phyloP scores from a whole-genome alignment of 1,139 yeast species.

The Diutina scorzettiae region DNA sequence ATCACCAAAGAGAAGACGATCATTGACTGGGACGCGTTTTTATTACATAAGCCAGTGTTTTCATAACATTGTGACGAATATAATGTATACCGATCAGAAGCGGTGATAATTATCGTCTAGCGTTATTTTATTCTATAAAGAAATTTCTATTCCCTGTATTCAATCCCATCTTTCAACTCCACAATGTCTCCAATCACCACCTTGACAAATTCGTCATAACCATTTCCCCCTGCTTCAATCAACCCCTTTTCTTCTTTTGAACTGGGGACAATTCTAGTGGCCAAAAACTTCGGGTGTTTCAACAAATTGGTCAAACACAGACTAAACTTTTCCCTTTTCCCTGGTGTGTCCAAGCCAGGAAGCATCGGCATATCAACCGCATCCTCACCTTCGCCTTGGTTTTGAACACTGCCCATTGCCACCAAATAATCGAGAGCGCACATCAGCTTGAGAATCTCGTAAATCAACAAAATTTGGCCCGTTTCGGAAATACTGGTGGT shows the following conservation, averaged over 20 bases:
- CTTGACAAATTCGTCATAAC: slow-evolving; percentile 31
- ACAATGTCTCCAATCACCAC: slow-evolving; percentile 42
- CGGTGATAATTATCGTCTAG: too few species aligned
- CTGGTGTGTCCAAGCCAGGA: slow-evolving; percentile 50
- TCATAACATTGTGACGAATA: too few species aligned
- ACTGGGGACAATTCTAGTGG: slow-evolving; percentile 55
- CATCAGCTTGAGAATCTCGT: slow-evolving; percentile 42
- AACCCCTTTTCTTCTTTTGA: slow-evolving; percentile 51
- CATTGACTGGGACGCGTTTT: background rate
- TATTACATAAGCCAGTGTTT: too few species aligned
- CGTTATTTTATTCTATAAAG: too few species aligned
- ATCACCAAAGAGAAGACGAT: slow-evolving; percentile 8
- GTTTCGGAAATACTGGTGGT: slow-evolving; percentile 67
- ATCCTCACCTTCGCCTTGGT: slow-evolving; percentile 5
- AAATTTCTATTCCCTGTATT: too few species aligned
- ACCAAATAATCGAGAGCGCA: slow-evolving; percentile 33
- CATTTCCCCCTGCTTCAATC: slow-evolving; percentile 32
- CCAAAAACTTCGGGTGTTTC: slow-evolving; percentile 76
- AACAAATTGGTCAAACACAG: slow-evolving; percentile 56
- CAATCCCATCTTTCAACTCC: slow-evolving; percentile 34
- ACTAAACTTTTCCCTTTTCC: slow-evolving; percentile 44
- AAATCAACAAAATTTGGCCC: slow-evolving; percentile 57
- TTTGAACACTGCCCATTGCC: slow-evolving; percentile 1
- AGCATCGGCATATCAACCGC: slow-evolving; percentile 16
- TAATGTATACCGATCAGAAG: too few species aligned